Conservation (phyloP, 345 rosid genomes). For the Brassica incana region DNA sequence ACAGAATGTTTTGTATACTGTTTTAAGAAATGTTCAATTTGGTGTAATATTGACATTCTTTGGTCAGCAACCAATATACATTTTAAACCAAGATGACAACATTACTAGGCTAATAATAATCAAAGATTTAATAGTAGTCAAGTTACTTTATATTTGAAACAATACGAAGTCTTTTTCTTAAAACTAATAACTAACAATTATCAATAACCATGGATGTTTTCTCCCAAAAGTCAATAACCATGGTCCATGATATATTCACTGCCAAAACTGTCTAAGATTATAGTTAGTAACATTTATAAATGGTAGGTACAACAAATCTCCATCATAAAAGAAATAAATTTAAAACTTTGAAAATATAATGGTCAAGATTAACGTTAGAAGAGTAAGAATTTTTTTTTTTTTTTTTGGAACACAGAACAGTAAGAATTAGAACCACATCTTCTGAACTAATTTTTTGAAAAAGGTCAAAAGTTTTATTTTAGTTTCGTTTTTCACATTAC, state of each 20-base stretch:
- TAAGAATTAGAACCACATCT: not conserved
- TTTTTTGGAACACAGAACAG: not conserved
- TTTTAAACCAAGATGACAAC: conserved; percentile 10
- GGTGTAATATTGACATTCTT: conserved; percentile 15
- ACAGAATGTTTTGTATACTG: not conserved
- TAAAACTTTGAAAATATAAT: not conserved
- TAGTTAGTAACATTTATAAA: not conserved
- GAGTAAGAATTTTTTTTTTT: not conserved
- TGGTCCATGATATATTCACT: not conserved
- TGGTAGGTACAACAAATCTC: not conserved
- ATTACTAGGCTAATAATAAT: not conserved
- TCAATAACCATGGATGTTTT: not conserved
- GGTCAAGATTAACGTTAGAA: not conserved
- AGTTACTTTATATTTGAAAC: not conserved
- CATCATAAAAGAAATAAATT: not conserved
- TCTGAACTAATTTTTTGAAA: not conserved
- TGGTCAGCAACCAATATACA: conserved; percentile 17
- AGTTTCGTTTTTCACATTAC: too few relatives aligned
- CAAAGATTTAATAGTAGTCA: not conserved
- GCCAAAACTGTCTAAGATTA: not conserved
- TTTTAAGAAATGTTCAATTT: not conserved
- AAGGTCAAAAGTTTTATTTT: not conserved
- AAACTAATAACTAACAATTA: not conserved
- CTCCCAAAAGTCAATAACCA: not conserved
- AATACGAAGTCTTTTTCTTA: not conserved